phyloP scores from a whole-genome alignment of 2,329 filamentous ascomycete genomes.

The Claviceps pusilla region DNA sequence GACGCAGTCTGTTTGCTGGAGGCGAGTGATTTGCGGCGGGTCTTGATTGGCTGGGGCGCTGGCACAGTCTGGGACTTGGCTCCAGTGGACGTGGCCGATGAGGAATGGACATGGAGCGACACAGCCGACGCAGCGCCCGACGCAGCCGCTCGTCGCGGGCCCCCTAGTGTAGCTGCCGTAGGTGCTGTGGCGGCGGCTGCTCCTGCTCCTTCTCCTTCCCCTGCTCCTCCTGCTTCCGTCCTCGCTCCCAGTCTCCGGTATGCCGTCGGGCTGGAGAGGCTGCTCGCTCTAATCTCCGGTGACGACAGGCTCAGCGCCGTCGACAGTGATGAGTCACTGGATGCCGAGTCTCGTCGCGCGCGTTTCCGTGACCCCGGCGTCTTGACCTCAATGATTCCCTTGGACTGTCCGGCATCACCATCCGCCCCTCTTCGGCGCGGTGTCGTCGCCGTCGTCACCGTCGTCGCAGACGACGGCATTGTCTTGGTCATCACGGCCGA shows the following conservation, averaged over 20 bases:
- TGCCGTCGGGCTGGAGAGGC: slow-evolving; percentile 3
- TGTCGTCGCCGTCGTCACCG: background rate
- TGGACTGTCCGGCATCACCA: background rate
- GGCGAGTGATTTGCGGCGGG: slow-evolving; percentile 24
- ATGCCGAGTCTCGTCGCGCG: slow-evolving; percentile 21
- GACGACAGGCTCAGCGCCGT: slow-evolving; percentile 25
- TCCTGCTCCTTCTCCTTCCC: slow-evolving; percentile 1
- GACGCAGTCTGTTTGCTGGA: slow-evolving; percentile 21
- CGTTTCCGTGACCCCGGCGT: slow-evolving; percentile 23
- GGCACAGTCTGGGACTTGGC: slow-evolving; percentile 21
- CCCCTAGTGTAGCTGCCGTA: background rate
- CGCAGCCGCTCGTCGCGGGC: background rate
- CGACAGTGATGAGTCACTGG: slow-evolving; percentile 29
- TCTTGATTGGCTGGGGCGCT: slow-evolving; percentile 18
- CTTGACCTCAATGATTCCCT: slow-evolving; percentile 12
- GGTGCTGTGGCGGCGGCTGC: background rate
- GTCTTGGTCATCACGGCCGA: background rate
- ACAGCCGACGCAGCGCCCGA: background rate
- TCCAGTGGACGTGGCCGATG: slow-evolving; percentile 5
- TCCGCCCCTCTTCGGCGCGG: slow-evolving; percentile 1
- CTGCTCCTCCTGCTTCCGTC: background rate
- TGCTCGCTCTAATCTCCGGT: slow-evolving; percentile 19
- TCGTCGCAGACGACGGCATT: slow-evolving; percentile 1
- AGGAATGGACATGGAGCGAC: background rate
- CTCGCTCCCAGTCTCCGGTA: background rate